phyloP scores from a whole-genome alignment of 345 rosid genomes.

The Gossypium herbaceum region DNA sequence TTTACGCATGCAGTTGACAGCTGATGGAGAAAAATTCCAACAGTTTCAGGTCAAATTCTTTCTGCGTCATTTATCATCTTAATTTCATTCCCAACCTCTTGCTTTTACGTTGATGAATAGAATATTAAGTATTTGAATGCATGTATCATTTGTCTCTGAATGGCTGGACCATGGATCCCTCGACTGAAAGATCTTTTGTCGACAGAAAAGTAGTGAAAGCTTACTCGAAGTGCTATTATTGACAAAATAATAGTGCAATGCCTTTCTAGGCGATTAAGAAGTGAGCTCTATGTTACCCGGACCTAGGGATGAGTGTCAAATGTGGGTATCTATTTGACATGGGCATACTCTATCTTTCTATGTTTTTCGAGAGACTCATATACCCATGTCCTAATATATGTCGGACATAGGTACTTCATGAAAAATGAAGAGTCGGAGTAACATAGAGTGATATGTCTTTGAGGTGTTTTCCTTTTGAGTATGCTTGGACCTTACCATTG shows the following conservation, averaged over 20 bases:
- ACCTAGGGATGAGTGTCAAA: too few relatives aligned
- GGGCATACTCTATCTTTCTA: too few relatives aligned
- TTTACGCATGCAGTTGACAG: slow-evolving; percentile 76
- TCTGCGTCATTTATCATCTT: neutral
- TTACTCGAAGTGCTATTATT: neutral
- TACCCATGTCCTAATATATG: too few relatives aligned
- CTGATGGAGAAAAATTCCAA: slow-evolving; percentile 93
- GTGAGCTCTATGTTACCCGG: neutral
- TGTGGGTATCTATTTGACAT: too few relatives aligned
- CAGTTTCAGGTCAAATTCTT: slow-evolving; percentile 71
- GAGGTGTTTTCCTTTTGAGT: neutral
- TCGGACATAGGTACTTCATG: too few relatives aligned
- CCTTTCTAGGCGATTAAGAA: neutral
- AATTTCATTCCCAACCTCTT: neutral
- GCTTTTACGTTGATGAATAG: neutral
- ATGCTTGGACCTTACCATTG: neutral
- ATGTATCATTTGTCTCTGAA: neutral
- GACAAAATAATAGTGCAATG: neutral
- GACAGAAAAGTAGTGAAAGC: neutral
- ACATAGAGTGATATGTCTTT: neutral
- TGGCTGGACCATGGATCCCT: neutral
- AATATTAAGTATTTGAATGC: neutral
- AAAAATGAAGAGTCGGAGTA: too few relatives aligned
- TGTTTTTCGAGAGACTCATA: too few relatives aligned
- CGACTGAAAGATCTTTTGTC: neutral